Percentiles rank a stretch among this genome's conserved stretches.
These are phyloP conservation scores for Curvularia spicifera DNA, from an alignment of 2,329 filamentous ascomycete species.

Conservation along the genomic window DNA sequence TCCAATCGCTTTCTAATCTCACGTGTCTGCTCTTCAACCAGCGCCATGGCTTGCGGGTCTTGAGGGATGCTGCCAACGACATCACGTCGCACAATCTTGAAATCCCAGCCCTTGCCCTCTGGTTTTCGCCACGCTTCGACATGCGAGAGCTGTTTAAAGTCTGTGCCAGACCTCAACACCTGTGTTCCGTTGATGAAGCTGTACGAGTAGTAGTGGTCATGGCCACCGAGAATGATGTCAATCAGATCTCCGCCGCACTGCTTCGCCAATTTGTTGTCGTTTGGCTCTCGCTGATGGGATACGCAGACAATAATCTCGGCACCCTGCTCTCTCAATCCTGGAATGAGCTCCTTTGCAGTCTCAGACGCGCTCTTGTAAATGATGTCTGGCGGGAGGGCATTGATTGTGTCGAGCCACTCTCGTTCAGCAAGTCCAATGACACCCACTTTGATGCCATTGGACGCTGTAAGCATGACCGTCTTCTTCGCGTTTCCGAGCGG, in stretches of 20 bases:
- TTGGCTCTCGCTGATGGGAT: constrained; percentile 86
- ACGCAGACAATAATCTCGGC: constrained; percentile 83
- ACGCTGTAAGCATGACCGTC: constrained; percentile 77
- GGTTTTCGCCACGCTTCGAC: constrained; percentile 73
- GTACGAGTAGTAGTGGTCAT: constrained; percentile 89
- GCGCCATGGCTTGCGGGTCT: constrained; percentile 64
- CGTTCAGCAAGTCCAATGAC: constrained; percentile 85
- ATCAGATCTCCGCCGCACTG: constrained; percentile 73
- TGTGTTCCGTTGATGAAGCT: constrained; percentile 78
- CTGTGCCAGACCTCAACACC: constrained; percentile 83
- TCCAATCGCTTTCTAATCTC: constrained; percentile 78
- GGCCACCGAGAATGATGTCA: constrained; percentile 85
- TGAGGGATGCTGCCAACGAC: constrained; percentile 71
- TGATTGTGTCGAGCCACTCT: constrained; percentile 90
- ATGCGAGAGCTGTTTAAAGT: constrained; percentile 93
- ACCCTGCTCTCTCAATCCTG: constrained; percentile 73
- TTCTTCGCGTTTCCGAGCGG: constrained; percentile 77
- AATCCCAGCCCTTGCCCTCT: constrained; percentile 69
- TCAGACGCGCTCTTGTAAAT: constrained; percentile 80
- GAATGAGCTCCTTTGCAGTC: constrained; percentile 77
- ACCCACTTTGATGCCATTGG: constrained; percentile 85
- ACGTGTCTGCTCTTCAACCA: constrained; percentile 73
- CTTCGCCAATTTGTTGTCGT: constrained; percentile 83
- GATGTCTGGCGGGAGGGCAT: constrained; percentile 79
- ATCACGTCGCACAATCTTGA: constrained; percentile 77